Evolutionary conservation across 495 filamentous ascomycete genomes (phyloP).

Genomic region (Achaetomiella virescens): DNA sequence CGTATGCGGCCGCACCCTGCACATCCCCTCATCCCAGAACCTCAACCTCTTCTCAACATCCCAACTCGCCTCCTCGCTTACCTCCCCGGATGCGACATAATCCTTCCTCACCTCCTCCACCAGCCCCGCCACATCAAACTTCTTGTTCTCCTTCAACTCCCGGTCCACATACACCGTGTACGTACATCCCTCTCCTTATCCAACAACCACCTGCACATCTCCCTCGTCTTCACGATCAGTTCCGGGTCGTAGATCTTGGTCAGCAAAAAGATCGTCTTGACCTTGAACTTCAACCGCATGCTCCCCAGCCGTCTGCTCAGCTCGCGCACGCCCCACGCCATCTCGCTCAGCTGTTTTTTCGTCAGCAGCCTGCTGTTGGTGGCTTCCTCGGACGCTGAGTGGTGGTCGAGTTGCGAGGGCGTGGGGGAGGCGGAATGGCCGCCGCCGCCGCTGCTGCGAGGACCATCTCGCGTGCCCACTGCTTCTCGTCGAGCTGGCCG

Average conservation of each 20-base stretch:
- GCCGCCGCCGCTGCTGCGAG: neutral
- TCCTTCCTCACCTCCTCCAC: conserved; percentile 37
- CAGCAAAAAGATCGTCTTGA: conserved; percentile 78
- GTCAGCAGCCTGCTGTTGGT: conserved; percentile 61
- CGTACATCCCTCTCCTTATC: conserved; percentile 57
- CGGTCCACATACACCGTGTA: conserved; percentile 81
- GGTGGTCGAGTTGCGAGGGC: conserved; percentile 23
- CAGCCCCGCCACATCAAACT: conserved; percentile 63
- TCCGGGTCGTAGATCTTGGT: conserved; percentile 82
- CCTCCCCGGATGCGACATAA: conserved; percentile 22
- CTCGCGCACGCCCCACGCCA: conserved; percentile 92
- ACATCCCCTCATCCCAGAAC: conserved; percentile 80
- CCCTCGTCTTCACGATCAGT: conserved; percentile 70
- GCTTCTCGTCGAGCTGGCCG: conserved; percentile 42
- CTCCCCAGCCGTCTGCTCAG: conserved; percentile 77
- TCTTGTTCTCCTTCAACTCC: conserved; percentile 58
- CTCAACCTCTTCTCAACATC: conserved; percentile 55
- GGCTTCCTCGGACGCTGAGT: conserved; percentile 14
- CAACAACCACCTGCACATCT: conserved; percentile 81
- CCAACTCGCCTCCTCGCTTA: conserved; percentile 36
- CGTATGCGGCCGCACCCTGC: conserved; percentile 66
- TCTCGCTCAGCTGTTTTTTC: conserved; percentile 87
- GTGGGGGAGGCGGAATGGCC: neutral
- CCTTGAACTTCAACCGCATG: conserved; percentile 70
- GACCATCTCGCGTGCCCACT: conserved; percentile 36